Evolutionary conservation across 352 stramenopile genomes (phyloP).

Genomic region (Saprolegnia parasitica): DNA sequence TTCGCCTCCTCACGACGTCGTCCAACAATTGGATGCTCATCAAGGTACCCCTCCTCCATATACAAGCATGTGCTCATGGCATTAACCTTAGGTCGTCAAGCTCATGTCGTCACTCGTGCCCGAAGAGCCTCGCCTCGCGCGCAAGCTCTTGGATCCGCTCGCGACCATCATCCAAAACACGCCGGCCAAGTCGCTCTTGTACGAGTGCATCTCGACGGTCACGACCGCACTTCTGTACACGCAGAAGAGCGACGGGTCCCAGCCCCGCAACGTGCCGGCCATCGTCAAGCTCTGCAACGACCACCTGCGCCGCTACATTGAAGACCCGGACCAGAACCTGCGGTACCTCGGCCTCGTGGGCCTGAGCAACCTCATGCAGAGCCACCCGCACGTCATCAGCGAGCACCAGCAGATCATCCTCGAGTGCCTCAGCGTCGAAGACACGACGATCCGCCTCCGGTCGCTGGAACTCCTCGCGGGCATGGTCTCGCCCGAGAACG

Average conservation of each 20-base stretch:
- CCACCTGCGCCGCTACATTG: slow-evolving; percentile 94
- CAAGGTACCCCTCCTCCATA: slow-evolving; percentile 57
- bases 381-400: slow-evolving; percentile 91
- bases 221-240: slow-evolving; percentile 96
- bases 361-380: slow-evolving; percentile 95
- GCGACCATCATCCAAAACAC: slow-evolving; percentile 97
- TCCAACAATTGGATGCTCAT: slow-evolving; percentile 99
- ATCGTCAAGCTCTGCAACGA: slow-evolving; percentile 95
- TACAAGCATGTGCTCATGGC: slow-evolving; percentile 3
- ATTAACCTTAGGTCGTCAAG: slow-evolving; percentile 95
- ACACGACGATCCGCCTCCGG: slow-evolving; percentile 98
- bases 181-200: slow-evolving; percentile 96
- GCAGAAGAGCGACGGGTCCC: slow-evolving; percentile 92
- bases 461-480: slow-evolving; percentile 93
- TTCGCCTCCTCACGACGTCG: slow-evolving; percentile 95
- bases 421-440: slow-evolving; percentile 95
- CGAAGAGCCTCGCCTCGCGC: slow-evolving; percentile 95
- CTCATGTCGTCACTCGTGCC: slow-evolving; percentile 95
- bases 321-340: slow-evolving; percentile 98
- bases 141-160: slow-evolving; percentile 97
- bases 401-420: slow-evolving; percentile 96
- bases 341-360: slow-evolving; percentile 98
- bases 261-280: slow-evolving; percentile 89
- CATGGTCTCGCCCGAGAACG: slow-evolving; percentile 96
- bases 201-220: slow-evolving; percentile 97